phyloP scores from a whole-genome alignment of 2,329 filamentous ascomycete species.

The Cercospora citrullina region DNA sequence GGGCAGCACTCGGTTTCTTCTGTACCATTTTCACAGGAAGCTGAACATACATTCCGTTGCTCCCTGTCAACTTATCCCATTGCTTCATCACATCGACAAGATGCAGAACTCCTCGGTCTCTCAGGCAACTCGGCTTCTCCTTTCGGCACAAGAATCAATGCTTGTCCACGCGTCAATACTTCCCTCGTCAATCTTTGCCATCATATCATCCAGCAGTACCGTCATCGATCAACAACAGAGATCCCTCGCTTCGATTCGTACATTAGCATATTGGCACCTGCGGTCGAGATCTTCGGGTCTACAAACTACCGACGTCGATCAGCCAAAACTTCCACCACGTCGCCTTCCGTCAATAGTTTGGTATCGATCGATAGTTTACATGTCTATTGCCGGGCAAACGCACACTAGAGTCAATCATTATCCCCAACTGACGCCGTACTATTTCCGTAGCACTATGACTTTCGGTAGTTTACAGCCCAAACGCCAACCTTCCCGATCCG shows the following conservation, averaged over 20 bases:
- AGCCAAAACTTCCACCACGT: not conserved
- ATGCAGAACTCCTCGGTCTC: not conserved
- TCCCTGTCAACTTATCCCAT: not conserved
- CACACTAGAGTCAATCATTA: slow-evolving; percentile 5
- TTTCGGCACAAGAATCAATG: not conserved
- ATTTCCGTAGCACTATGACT: slow-evolving; percentile 11
- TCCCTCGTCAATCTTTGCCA: not conserved
- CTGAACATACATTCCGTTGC: no score
- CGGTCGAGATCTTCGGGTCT: not conserved
- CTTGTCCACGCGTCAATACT: not conserved
- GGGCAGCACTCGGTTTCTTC: no score
- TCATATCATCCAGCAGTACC: not conserved
- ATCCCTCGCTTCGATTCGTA: not conserved
- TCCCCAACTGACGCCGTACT: slow-evolving; percentile 8
- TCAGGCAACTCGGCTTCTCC: not conserved
- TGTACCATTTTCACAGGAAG: no score
- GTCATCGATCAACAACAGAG: not conserved
- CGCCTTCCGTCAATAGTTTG: slow-evolving; percentile 12
- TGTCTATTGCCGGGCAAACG: slow-evolving; percentile 5
- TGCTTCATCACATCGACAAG: not conserved
- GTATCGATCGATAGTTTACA: slow-evolving; percentile 3
- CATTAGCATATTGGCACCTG: not conserved
- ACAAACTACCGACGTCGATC: not conserved
- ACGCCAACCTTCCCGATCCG: slow-evolving; percentile 9
- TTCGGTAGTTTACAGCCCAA: slow-evolving; percentile 2